Conservation (phyloP, 2,329 filamentous ascomycete species). For the Fusarium pseudonygamai region DNA sequence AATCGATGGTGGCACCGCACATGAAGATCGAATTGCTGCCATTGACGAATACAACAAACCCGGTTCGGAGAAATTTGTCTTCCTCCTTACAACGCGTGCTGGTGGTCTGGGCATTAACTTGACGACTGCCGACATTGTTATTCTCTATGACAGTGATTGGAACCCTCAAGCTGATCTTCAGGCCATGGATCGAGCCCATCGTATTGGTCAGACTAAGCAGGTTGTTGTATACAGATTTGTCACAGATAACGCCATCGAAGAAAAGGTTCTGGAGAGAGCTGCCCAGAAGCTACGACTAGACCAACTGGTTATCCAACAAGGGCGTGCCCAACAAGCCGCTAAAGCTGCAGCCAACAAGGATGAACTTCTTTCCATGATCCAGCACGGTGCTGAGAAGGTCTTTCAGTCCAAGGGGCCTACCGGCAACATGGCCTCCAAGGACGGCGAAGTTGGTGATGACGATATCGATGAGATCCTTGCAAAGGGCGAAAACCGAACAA, state of each 20-base stretch:
- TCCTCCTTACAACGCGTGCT: slow-evolving; percentile 92
- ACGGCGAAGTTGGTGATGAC: slow-evolving; percentile 77
- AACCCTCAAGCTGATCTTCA: slow-evolving; percentile 98
- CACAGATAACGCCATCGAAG: slow-evolving; percentile 97
- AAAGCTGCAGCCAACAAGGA: slow-evolving; percentile 96
- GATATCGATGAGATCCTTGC: slow-evolving; percentile 91
- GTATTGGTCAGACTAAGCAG: slow-evolving; percentile 98
- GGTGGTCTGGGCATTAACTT: slow-evolving; percentile 97
- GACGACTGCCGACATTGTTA: slow-evolving; percentile 92
- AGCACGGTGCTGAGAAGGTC: slow-evolving; percentile 95
- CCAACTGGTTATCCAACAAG: slow-evolving; percentile 97
- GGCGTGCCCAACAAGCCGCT: slow-evolving; percentile 86
- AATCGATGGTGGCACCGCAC: slow-evolving; percentile 95
- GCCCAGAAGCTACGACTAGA: slow-evolving; percentile 97
- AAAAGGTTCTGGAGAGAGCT: slow-evolving; percentile 95
- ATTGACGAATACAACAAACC: slow-evolving; percentile 99
- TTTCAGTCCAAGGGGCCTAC: slow-evolving; percentile 79
- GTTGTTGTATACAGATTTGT: slow-evolving; percentile 97
- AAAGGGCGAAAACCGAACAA: slow-evolving; percentile 88
- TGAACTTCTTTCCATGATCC: slow-evolving; percentile 96
- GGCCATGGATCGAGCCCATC: slow-evolving; percentile 98
- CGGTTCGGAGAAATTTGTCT: slow-evolving; percentile 94
- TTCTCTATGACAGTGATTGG: slow-evolving; percentile 98
- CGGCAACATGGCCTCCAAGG: slow-evolving; percentile 67
- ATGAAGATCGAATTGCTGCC: slow-evolving; percentile 95